These are phyloP conservation scores for Moricandia arvensis DNA, from an alignment of 345 rosid species.

Conservation along the genomic window DNA sequence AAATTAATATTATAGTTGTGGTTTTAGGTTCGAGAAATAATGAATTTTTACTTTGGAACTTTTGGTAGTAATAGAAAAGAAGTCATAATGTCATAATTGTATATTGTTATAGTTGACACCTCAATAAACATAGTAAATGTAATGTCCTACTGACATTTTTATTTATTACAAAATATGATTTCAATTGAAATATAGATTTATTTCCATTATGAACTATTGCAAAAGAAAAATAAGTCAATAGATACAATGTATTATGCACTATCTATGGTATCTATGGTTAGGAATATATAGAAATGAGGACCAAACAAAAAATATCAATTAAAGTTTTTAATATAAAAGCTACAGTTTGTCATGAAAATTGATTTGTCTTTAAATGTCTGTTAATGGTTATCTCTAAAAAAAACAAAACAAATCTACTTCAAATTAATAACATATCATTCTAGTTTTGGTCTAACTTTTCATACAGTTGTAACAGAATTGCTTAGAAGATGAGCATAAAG, in stretches of 20 bases:
- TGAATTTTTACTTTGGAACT: too few species aligned
- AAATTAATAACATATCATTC: not conserved
- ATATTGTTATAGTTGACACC: not conserved
- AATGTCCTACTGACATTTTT: not conserved
- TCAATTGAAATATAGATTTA: not conserved
- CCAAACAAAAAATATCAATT: not conserved
- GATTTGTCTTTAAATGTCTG: not conserved
- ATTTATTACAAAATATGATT: not conserved
- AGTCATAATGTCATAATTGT: too few species aligned
- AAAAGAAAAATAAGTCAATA: not conserved
- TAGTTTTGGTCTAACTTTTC: conserved; percentile 5
- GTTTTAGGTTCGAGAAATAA: too few species aligned
- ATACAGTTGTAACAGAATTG: not conserved
- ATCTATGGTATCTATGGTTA: not conserved
- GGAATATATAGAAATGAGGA: not conserved
- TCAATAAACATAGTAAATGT: not conserved
- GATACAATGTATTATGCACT: not conserved
- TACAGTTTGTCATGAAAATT: not conserved
- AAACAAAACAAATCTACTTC: not conserved
- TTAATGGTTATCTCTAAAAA: not conserved
- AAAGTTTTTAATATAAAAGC: not conserved
- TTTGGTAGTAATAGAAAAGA: too few species aligned
- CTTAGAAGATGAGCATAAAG: conserved; percentile 45
- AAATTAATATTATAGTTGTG: too few species aligned
- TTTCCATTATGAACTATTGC: not conserved